Base-by-base conservation (phyloP, 192 early-diverging fungal genomes). In the Funneliformis mosseae region DNA sequence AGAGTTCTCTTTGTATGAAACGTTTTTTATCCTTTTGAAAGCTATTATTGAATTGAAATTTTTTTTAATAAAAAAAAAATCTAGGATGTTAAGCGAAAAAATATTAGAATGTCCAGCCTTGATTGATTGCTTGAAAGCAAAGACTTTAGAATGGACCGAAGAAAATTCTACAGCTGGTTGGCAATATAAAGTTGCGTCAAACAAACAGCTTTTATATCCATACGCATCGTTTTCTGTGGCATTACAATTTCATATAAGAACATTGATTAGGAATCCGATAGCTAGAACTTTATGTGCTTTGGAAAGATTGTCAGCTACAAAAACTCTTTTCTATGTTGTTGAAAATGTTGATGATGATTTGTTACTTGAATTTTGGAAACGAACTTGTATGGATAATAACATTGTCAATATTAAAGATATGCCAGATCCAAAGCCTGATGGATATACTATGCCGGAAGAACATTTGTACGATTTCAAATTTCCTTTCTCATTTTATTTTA, bases 401-500 rank as follows among this genome's bases (percentile, higher is more conserved):
- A 28, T 75, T 63, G 23, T 81, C 8, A 62, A 41, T 12, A 81
- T 41, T 38, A 33, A 76, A 6, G 27, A 55, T 5, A 16, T 81
- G 4, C 10, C 28, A 12, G 73, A 81, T 16, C 80, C 80, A 23
- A 67, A 67, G 21, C 80, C 80, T 7, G 72, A 81, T 61, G 48
- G 4, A 27, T 81, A 81, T 63, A 27, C 23, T 8, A 42, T 63
- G 10, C 5, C 43, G 0, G 1, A 9, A n/a, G 48, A 27, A 7
- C 41, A 6, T 11, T 25, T 25, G 5, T 46, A 63, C 42, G 60
- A 76, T 25, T 27, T 81, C 12, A 25, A 62, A 14, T 81, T 81
- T 45, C 80, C 80, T 1, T 81, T 81, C 18, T 75, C 71, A 18
- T 62, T 39, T 39, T 76, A 81, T 62, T 76, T 81, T 59, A 63